Evolutionary conservation across 2,329 filamentous ascomycete genomes (phyloP), one percentile per base, ranked within the genome.

Genomic region (Neonectria ditissima): DNA sequence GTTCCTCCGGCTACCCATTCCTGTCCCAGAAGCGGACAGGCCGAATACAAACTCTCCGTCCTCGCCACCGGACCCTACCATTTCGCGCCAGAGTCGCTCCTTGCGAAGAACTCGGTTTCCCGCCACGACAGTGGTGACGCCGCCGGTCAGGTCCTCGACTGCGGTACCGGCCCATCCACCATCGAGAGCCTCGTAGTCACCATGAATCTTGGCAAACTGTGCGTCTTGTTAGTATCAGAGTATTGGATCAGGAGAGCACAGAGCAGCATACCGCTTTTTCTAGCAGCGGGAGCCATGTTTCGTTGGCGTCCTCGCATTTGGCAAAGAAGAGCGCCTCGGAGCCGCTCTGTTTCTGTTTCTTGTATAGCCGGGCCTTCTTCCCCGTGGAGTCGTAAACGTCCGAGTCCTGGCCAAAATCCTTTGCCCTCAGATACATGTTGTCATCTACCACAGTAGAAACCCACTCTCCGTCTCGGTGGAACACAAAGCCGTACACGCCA

Each of bases 401-500:
- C 3, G 61, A 66, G 8, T 70, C 58, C 24, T 74, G 69, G 9
- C 84, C 81, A 53, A 92, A 82, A 37, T 77, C 76, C 16, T 64
- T 68, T 22, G 71, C 52, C 5, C 26, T 68, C 22, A 77, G 57
- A 48, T 77, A 77, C n/a, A 77, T 63, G 71, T 92, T 92, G 76
- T 93, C 91, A 70, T 93, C 91, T 50, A 93, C 86, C 47, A 93
- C 88, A 43, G 88, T 89, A 24, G 88, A 87, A 51, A 90, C 85
- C 91, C 90, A 92, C 74, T 91, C 89, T 48, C 90, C 90, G 68
- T 92, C 80, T 73, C 90, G 83, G 75, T 89, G 87, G 75, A 92
- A 92, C 30, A 92, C 89, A 68, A 92, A 92, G 3, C 90, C 90
- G 69, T 92, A 92, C 1, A 92, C 89, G 6, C 90, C 91, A 47